phyloP scores from a whole-genome alignment of 331 rosid genomes.

The Rhamnella rubrinervis region DNA sequence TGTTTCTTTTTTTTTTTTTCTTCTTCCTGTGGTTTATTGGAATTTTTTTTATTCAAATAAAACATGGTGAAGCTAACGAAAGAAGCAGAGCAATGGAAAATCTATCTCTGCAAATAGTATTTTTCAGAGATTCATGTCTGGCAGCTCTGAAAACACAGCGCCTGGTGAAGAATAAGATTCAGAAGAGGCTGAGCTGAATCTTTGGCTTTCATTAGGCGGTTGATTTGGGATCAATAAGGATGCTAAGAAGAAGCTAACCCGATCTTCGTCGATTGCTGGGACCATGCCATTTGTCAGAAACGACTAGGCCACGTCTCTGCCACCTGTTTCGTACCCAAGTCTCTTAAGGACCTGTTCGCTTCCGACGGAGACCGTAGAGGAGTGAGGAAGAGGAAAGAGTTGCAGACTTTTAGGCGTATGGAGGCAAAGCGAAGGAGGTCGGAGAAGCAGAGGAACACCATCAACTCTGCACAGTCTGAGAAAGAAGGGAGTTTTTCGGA shows the following conservation, averaged over 20 bases:
- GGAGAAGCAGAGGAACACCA: slow-evolving; percentile 66
- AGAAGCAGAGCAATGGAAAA: slow-evolving; percentile 42
- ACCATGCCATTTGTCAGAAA: slow-evolving; percentile 61
- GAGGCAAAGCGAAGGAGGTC: slow-evolving; percentile 84
- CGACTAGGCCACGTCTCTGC: slow-evolving; percentile 17
- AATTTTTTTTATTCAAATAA: background rate
- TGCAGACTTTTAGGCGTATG: slow-evolving; percentile 82
- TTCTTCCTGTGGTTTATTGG: background rate
- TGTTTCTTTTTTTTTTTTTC: no score
- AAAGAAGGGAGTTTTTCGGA: slow-evolving; percentile 40
- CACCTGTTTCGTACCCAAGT: slow-evolving; percentile 25
- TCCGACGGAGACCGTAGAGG: slow-evolving; percentile 86
- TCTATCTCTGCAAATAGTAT: slow-evolving; percentile 46
- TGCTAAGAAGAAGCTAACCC: slow-evolving; percentile 50
- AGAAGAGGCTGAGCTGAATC: slow-evolving; percentile 73
- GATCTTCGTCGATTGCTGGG: slow-evolving; percentile 72
- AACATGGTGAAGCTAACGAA: slow-evolving; percentile 35
- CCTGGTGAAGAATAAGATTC: slow-evolving; percentile 30
- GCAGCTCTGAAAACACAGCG: slow-evolving; percentile 21
- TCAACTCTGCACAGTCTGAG: slow-evolving; percentile 31
- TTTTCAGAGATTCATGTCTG: slow-evolving; percentile 53
- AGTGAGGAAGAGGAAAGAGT: slow-evolving; percentile 93
- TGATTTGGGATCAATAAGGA: slow-evolving; percentile 83
- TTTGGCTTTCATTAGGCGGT: slow-evolving; percentile 90
- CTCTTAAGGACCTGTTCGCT: slow-evolving; percentile 74